Evolutionary conservation across 306 rosid species (phyloP).

Genomic region (Myrica gale): DNA sequence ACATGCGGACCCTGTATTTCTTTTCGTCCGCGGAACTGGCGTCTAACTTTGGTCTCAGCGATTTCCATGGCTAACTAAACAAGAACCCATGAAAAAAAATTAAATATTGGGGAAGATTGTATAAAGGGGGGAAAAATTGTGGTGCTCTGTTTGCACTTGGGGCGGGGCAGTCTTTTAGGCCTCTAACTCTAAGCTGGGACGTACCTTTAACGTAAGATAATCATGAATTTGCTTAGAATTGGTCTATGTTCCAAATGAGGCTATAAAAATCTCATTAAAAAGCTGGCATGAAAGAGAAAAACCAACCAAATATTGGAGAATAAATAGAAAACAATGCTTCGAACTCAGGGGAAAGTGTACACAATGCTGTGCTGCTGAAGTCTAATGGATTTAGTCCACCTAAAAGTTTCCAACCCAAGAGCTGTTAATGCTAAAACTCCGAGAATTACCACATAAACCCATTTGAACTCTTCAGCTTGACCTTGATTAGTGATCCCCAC

Average conservation of each 20-base stretch:
- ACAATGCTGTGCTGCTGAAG: conserved; percentile 22
- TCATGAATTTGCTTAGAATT: not conserved
- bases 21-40: too few species aligned
- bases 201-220: too few species aligned
- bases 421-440: conserved; percentile 31
- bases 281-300: not conserved
- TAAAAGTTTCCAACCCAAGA: conserved; percentile 37
- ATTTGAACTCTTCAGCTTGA: conserved; percentile 36
- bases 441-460: conserved; percentile 43
- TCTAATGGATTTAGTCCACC: conserved; percentile 24
- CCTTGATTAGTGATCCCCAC: conserved; percentile 39
- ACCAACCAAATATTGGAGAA: not conserved
- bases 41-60: too few species aligned
- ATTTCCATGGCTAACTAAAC: too few species aligned
- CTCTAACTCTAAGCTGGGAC: too few species aligned
- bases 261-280: not conserved
- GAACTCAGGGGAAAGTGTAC: conserved; percentile 14
- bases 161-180: too few species aligned
- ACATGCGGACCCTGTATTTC: too few species aligned
- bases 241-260: not conserved
- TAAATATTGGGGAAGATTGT: too few species aligned
- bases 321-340: not conserved
- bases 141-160: too few species aligned
- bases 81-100: too few species aligned
- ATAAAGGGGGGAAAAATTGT: too few species aligned